These are phyloP conservation scores for Daedalea quercina DNA, from an alignment of 768 basidiomycete species.

Conservation along the genomic window DNA sequence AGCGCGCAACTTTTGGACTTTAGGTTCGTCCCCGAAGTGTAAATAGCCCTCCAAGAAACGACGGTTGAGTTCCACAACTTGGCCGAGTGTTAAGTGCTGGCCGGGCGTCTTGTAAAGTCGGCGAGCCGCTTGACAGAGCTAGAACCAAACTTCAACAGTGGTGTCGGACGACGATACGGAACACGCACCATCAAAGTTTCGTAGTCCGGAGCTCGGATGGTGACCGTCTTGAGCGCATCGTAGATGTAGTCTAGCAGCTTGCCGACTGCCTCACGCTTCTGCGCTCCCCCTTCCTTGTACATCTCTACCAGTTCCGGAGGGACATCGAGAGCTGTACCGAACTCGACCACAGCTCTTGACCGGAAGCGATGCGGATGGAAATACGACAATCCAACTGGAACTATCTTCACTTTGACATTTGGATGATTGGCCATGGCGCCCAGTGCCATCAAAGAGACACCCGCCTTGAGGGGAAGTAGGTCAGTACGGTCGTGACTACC, in stretches of 20 bases:
- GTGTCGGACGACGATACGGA: neutral
- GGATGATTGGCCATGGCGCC: conserved; percentile 95
- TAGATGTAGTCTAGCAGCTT: conserved; percentile 89
- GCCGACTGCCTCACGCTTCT: conserved; percentile 86
- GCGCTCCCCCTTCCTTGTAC: conserved; percentile 83
- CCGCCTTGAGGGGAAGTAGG: conserved; percentile 93
- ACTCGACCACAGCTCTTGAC: conserved; percentile 95
- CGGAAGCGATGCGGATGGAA: conserved; percentile 66
- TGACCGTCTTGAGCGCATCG: conserved; percentile 92
- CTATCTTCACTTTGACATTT: conserved; percentile 82
- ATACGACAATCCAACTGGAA: conserved; percentile 44
- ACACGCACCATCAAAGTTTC: conserved; percentile 88
- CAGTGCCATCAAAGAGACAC: conserved; percentile 95
- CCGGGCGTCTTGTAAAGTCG: conserved; percentile 92
- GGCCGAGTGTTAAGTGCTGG: conserved; percentile 88
- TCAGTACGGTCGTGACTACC: conserved; percentile 98
- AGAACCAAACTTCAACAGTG: neutral
- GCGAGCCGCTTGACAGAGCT: conserved; percentile 95
- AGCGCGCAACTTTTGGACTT: conserved; percentile 70
- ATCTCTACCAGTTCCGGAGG: conserved; percentile 81
- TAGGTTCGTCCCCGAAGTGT: conserved; percentile 88
- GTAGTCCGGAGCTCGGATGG: conserved; percentile 91
- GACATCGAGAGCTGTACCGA: conserved; percentile 88
- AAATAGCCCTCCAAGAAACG: conserved; percentile 90
- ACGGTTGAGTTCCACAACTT: conserved; percentile 92